phyloP scores from a whole-genome alignment of 176 grass and related monocot species.

The Urochloa ruziziensis region DNA sequence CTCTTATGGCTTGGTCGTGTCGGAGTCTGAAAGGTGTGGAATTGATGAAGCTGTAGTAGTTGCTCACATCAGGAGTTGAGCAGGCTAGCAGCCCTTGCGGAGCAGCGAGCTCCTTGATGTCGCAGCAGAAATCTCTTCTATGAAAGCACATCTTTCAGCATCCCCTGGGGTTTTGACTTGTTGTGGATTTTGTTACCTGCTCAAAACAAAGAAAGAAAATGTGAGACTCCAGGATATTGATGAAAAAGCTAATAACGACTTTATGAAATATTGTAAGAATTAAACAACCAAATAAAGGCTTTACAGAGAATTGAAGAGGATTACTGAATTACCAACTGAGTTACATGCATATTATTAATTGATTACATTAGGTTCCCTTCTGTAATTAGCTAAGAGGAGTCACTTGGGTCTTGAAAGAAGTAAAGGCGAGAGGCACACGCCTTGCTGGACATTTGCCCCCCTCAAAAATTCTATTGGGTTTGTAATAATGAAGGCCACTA shows the following conservation, averaged over 20 bases:
- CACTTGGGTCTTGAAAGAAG: no score
- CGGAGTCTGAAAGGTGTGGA: conserved; percentile 26
- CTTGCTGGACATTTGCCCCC: background rate
- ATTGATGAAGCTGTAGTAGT: conserved; percentile 1
- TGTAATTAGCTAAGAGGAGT: no score
- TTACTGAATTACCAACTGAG: no score
- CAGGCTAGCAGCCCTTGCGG: conserved; percentile 10
- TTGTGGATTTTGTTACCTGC: background rate
- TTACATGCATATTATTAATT: no score
- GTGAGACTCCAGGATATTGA: background rate
- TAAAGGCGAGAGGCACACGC: no score
- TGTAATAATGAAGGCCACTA: background rate
- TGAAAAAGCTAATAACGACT: background rate
- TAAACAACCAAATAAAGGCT: no score
- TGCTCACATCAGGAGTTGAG: conserved; percentile 42
- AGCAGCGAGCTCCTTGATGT: conserved; percentile 26
- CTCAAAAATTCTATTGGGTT: background rate
- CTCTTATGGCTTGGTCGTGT: conserved; percentile 41
- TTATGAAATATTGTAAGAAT: no score
- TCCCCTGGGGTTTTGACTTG: conserved; percentile 46
- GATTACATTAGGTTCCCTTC: no score
- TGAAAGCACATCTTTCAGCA: conserved; percentile 98
- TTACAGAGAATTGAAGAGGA: no score
- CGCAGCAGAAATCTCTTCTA: conserved; percentile 32
- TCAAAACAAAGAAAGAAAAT: background rate